phyloP scores from a whole-genome alignment of 805 yeast genomes.

The Lipomyces chichibuensis region DNA sequence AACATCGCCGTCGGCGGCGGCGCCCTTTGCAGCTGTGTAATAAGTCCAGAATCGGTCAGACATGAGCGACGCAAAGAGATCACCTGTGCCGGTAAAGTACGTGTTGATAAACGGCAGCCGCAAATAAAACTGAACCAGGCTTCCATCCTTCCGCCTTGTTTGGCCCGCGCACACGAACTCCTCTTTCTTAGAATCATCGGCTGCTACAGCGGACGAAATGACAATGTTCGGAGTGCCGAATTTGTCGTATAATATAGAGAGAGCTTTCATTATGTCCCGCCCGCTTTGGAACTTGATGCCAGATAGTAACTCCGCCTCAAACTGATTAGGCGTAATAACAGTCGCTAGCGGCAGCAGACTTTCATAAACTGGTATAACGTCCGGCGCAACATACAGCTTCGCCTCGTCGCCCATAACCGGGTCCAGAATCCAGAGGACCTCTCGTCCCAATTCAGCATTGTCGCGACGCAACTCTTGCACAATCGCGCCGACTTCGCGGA shows the following conservation, averaged over 20 bases:
- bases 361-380: slow-evolving; percentile 63
- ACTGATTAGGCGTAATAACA: slow-evolving; percentile 88
- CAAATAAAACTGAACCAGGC: slow-evolving; percentile 16
- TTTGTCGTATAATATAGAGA: slow-evolving; percentile 29
- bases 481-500: slow-evolving; percentile 54
- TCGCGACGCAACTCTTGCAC: slow-evolving; percentile 44
- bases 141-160: slow-evolving; percentile 16
- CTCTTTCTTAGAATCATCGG: slow-evolving; percentile 40
- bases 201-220: slow-evolving; percentile 58
- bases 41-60: slow-evolving; percentile 57
- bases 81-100: slow-evolving; percentile 96
- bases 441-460: slow-evolving; percentile 35
- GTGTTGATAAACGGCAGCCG: slow-evolving; percentile 61
- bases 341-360: slow-evolving; percentile 49
- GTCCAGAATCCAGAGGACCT: slow-evolving; percentile 66
- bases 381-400: slow-evolving; percentile 64
- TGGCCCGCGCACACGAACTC: slow-evolving; percentile 31
- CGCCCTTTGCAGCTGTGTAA: slow-evolving; percentile 30
- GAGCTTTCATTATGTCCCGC: slow-evolving; percentile 19
- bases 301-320: slow-evolving; percentile 75
- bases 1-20: neutral
- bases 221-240: slow-evolving; percentile 64
- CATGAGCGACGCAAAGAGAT: slow-evolving; percentile 78
- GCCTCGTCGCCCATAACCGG: slow-evolving; percentile 96
- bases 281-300: slow-evolving; percentile 50